Evolutionary conservation across 1,284 basidiomycete species (phyloP), one percentile per base, ranked within the genome.

Genomic region (Malassezia brasiliensis): DNA sequence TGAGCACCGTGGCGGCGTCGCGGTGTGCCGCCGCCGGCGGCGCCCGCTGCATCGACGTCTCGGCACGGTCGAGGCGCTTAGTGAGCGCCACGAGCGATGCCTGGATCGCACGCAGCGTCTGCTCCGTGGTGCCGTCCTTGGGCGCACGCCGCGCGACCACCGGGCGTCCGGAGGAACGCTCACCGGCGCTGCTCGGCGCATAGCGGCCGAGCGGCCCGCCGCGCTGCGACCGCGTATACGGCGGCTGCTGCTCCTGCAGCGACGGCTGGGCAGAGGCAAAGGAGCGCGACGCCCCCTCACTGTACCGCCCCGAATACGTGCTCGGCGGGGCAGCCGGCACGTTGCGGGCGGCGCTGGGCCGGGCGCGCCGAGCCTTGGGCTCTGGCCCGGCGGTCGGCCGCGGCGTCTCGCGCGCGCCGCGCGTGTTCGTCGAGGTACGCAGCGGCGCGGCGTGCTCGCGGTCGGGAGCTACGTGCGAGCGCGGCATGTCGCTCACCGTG

Each of bases 71-170:
- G 28, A 96, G 78, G 11, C 91, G 83, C 75, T 96, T 91, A 34
- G 85, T 86, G 36, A 96, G 80, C 1, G 90, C 90, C 1, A 88
- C 86, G 8, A 96, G 78, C 55, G 90, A 88, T 0, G 85, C 84
- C 72, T 96, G 91, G 52, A 90, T 82, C 61, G 82, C 84, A 72
- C 90, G 86, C 11, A 93, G 78, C 15, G 72, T 67, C 49, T 56
- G 50, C 25, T 74, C 71, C 47, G 72, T 62, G 38, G 72, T 68
- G 14, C 56, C 46, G 12, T 32, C 56, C 2, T 38, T 39, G 39
- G 17, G 20, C 45, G 46, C 37, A 11, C 28, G 32, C 6, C 40
- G 40, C 40, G 10, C 30, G 17, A 42, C 40, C 20, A 42, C 34
- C 48, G 53, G 31, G 25, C 37, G 35, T 7, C 22, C 17, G n/a